Conservation (phyloP, 1,284 basidiomycete species). For the Prillingera fragicola region DNA sequence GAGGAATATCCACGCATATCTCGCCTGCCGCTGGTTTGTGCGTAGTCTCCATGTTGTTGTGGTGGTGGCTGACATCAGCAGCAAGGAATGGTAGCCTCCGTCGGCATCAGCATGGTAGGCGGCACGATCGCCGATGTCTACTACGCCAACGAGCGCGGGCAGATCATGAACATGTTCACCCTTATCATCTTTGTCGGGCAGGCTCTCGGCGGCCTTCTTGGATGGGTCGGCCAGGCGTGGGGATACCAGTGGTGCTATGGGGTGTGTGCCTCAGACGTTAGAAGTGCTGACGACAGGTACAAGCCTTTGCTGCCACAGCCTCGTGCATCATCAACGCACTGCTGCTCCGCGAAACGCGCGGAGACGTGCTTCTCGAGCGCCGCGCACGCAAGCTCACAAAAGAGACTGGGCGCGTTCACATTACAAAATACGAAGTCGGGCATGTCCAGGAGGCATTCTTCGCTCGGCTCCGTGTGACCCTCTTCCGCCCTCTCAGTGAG, state of each 20-base stretch:
- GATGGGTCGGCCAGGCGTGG: slow-evolving; percentile 27
- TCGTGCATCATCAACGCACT: slow-evolving; percentile 35
- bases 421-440: slow-evolving; percentile 37
- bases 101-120: slow-evolving; percentile 42
- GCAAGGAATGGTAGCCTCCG: slow-evolving; percentile 36
- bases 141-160: slow-evolving; percentile 42
- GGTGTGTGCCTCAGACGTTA: too few species aligned
- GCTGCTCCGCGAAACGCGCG: slow-evolving; percentile 48
- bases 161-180: slow-evolving; percentile 48
- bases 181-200: slow-evolving; percentile 45
- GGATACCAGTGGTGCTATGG: slow-evolving; percentile 43
- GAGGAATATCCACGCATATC: slow-evolving; percentile 32
- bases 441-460: slow-evolving; percentile 36
- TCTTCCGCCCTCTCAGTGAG: slow-evolving; percentile 39
- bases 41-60: too few species aligned
- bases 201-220: slow-evolving; percentile 21
- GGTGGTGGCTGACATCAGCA: too few species aligned
- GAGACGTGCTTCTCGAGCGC: slow-evolving; percentile 49
- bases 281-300: slow-evolving; percentile 29
- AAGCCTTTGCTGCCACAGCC: slow-evolving; percentile 28
- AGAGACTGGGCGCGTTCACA: slow-evolving; percentile 44
- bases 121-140: slow-evolving; percentile 48
- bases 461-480: slow-evolving; percentile 37
- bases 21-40: slow-evolving; percentile 40
- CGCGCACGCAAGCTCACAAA: slow-evolving; percentile 44